phyloP scores from a whole-genome alignment of 2,329 filamentous ascomycete species.

The Colletotrichum siamense region DNA sequence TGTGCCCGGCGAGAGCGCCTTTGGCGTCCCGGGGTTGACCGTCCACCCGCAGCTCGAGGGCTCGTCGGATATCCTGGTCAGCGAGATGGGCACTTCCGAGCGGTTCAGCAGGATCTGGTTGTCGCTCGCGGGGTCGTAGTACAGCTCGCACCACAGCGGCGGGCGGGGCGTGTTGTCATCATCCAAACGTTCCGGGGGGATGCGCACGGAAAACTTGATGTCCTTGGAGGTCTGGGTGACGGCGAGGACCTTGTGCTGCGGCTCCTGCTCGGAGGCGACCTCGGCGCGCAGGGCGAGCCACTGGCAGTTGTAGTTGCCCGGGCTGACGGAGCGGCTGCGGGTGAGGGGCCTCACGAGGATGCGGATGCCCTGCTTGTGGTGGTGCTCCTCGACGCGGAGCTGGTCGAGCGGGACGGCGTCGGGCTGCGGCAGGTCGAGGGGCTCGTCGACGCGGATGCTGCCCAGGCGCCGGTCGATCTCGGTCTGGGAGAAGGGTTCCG shows the following conservation, averaged over 20 bases:
- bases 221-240: constrained; percentile 66
- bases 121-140: constrained; percentile 65
- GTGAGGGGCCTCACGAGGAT: constrained; percentile 62
- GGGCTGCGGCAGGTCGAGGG: constrained; percentile 39
- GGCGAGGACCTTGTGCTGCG: constrained; percentile 62
- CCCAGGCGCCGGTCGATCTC: constrained; percentile 58
- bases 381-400: constrained; percentile 55
- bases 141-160: constrained; percentile 64
- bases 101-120: constrained; percentile 62
- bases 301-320: constrained; percentile 60
- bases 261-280: constrained; percentile 51
- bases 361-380: constrained; percentile 61
- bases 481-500: constrained; percentile 63
- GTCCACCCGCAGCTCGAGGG: constrained; percentile 39
- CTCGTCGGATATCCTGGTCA: constrained; percentile 50
- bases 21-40: constrained; percentile 48
- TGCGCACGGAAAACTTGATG: constrained; percentile 64
- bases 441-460: constrained; percentile 50
- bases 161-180: constrained; percentile 47
- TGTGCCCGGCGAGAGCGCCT: constrained; percentile 57
- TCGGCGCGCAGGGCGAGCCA: constrained; percentile 63
- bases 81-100: constrained; percentile 58
- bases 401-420: constrained; percentile 59
- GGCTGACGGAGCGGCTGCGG: constrained; percentile 59
- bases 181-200: constrained; percentile 53